Percentiles rank a stretch among this genome's conserved stretches.
Conservation (phyloP, 1,139 yeast species). For the Wickerhamomyces sp. region DNA sequence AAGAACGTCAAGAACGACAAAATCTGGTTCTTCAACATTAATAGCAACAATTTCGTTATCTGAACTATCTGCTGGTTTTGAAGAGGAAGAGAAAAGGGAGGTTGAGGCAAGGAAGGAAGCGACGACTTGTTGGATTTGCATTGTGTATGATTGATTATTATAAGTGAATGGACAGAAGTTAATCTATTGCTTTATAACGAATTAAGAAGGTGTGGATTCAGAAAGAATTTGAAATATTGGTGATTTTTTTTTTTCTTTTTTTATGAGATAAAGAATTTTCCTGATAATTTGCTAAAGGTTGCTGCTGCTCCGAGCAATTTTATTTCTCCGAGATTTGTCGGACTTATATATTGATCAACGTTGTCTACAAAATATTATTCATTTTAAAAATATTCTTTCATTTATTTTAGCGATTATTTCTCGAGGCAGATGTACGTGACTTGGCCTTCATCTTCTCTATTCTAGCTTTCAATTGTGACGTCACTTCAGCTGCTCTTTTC, state of each 20-base stretch:
- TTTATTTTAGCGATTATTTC: slow-evolving; percentile 1
- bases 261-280: neutral
- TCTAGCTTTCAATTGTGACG: slow-evolving; percentile 77
- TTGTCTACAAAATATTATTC: no score
- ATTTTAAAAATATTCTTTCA: no score
- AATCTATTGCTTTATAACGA: neutral
- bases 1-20: slow-evolving; percentile 13
- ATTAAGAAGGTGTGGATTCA: no score
- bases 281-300: neutral
- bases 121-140: slow-evolving; percentile 27
- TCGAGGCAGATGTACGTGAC: slow-evolving; percentile 29
- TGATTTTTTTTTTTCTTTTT: neutral
- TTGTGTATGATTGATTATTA: slow-evolving; percentile 2
- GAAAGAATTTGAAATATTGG: no score
- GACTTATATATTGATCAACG: no score
- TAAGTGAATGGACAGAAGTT: neutral
- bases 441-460: slow-evolving; percentile 86
- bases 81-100: slow-evolving; percentile 11
- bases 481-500: slow-evolving; percentile 87
- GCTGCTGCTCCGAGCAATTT: neutral
- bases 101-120: slow-evolving; percentile 23
- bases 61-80: slow-evolving; percentile 2
- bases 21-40: slow-evolving; percentile 5
- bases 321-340: no score
- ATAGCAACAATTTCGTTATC: slow-evolving; percentile 2